Evolutionary conservation across 129 eudicot species (phyloP), one percentile per base, ranked within the genome.

Genomic region (Flaveria sonorensis): DNA sequence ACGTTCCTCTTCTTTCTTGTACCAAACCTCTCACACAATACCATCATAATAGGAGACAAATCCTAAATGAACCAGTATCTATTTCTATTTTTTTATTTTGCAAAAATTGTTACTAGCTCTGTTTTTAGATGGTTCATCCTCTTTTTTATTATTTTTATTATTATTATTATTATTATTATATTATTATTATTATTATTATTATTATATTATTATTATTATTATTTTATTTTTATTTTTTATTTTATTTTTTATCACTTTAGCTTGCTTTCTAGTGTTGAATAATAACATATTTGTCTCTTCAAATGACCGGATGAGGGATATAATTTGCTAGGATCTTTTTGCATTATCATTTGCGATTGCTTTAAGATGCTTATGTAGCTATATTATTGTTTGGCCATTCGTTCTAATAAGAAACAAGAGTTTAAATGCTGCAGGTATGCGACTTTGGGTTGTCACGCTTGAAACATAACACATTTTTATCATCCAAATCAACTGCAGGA

Each of bases 401-500:
- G 1, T 50, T 32, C 19, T 32, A 64, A 65, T 28, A 55, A 81
- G 53, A 67, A 56, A 74, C n/a, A 40, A 57, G 64, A 18, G 59
- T 64, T 72, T 10, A 16, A 79, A 16, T 18, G 4, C 16, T 85
- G 89, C 97, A 94, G 98, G 98, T 94, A 36, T 68, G 93, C 70
- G 98, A 94, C 80, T 94, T 94, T 81, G 98, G 98, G 74, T 80
- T 94, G 89, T 94, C 98, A 69, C 96, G 98, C 73, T 82, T 91
- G 85, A 94, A 94, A 87, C 98, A 94, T 72, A 94, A 91, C 77
- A 94, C 98, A 46, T 94, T 94, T 82, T 85, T 94, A 89, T 94
- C 98, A 43, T 94, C 98, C 71, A 94, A 94, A 76, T 94, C 98
- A 72, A 94, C 98, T 53, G 98, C 97, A 7, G 98, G 98, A 80